Evolutionary conservation across 164 flowering plant species (phyloP), one percentile per base, ranked within the genome.

Genomic region (Stephania japonica): DNA sequence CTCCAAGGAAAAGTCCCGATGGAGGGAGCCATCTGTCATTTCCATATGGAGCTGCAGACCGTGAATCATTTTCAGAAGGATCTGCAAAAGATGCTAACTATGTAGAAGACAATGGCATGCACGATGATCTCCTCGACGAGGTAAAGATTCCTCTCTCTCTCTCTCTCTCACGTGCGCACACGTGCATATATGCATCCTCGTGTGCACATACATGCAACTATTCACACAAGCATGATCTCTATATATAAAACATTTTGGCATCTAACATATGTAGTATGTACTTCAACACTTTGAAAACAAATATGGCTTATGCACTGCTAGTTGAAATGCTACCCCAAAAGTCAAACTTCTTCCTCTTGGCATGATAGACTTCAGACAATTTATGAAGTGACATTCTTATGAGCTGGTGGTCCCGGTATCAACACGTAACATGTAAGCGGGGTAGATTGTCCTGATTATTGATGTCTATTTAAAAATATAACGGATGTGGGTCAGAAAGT

Each of bases 1-100:
- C 83, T 75, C 83, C 79, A 56, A 83, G 81, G 75, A 85, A 81
- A 87, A 49, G 66, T 72, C 41, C 78, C 67, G 89, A 85, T n/a
- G 80, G 78, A 79, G 83, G 84, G 61, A 78, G 72, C 74, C 86
- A 70, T 50, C 67, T 83, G 84, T 71, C 76, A 24, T 79, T 86
- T 77, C 68, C 85, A 65, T 78, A 86, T 75, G 86, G 86, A 76
- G 78, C 72, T 75, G 79, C 77, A 25, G 73, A 70, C 78, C 77
- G 68, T 68, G 89, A 87, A 23, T 79, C 83, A 25, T 41, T 50
- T 18, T 76, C 84, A 13, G 88, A 82, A 75, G 44, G 70, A 76
- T 78, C 83, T 49, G 79, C 68, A 16, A 86, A 79, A 79, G 81
- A 82, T 73, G 67, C 76, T 79, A 81, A 81, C 76, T 84, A 80